Base-by-base conservation (phyloP, 176 grass and related monocot species). In the Puccinellia tenuiflora region DNA sequence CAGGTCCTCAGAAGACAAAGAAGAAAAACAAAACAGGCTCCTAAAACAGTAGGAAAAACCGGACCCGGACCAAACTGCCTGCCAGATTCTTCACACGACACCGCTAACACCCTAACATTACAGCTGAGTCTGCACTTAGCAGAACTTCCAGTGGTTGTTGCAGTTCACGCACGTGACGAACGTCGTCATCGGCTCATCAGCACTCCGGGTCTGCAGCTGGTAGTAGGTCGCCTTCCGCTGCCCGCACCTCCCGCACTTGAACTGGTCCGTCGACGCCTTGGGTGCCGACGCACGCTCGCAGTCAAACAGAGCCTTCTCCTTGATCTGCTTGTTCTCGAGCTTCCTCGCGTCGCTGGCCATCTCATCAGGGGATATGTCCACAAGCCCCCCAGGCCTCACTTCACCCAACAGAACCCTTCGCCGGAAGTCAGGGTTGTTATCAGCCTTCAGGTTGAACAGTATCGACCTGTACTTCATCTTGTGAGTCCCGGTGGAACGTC, bases 91-190 rank as follows among this genome's bases (percentile, higher is more conserved):
- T 48, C 40, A 73, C 38, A 82, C 11, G 15, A 38, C 47, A 83
- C 11, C 5, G 0, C 67, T 83, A 79, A 73, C 84, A 52, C 33
- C 17, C 39, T 4, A 45, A 3, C 40, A 45, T 48, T n/a, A 42
- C 25, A 53, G 2, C 57, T 30, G 72, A 76, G 21, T 11, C 18
- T 13, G 3, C n/a, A 67, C 62, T 93, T 70, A 97, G 66, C 94
- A 97, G 76, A 97, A 97, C 68, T 97, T 97, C 94, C 94, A 97
- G 69, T 86, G 94, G 76, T 97, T 97, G 80, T 97, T 93, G 86
- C 94, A 97, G 74, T 97, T 97, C 33, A 97, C 94, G 5, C 94
- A 97, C 12, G 94, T 97, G 28, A 97, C 94, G 7, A 97, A 97
- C 21, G 94, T 97, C 21, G 94, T 97, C 94, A 97, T 97, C 0